These are phyloP conservation scores for Uronychia setigera DNA, from an alignment of 73 alveolate species.

Conservation along the genomic window DNA sequence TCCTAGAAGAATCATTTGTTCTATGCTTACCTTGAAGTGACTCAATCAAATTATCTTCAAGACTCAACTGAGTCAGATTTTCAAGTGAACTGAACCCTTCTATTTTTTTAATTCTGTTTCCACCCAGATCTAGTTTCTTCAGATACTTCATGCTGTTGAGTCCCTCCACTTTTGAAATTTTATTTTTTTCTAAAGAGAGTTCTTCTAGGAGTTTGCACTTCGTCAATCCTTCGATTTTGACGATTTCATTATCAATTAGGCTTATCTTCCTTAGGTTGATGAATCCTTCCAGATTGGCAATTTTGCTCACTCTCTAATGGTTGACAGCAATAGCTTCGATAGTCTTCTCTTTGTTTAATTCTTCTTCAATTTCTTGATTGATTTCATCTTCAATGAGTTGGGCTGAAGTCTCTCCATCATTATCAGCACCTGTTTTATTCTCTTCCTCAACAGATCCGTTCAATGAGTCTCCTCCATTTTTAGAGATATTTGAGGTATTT, in stretches of 20 bases:
- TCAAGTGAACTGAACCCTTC: slow-evolving; percentile 73
- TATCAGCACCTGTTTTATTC: too few relatives aligned
- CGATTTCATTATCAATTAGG: slow-evolving; percentile 85
- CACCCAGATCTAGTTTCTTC: slow-evolving; percentile 86
- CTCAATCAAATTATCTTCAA: slow-evolving; percentile 83
- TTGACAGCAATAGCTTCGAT: slow-evolving; percentile 29
- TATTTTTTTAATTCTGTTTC: slow-evolving; percentile 81
- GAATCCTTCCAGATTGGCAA: slow-evolving; percentile 68
- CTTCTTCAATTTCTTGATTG: background rate
- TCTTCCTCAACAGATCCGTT: background rate
- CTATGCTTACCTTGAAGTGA: slow-evolving; percentile 78
- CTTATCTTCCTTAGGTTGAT: slow-evolving; percentile 72
- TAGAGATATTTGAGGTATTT: too few relatives aligned
- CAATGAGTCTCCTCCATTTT: background rate
- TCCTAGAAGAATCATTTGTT: too few relatives aligned
- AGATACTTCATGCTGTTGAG: slow-evolving; percentile 73
- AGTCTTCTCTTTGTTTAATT: background rate
- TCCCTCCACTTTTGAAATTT: slow-evolving; percentile 78
- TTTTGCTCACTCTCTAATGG: slow-evolving; percentile 61
- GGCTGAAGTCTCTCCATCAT: too few relatives aligned
- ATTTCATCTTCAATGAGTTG: too few relatives aligned
- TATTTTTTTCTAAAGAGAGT: slow-evolving; percentile 89
- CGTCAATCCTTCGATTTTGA: slow-evolving; percentile 86
- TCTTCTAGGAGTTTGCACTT: slow-evolving; percentile 88
- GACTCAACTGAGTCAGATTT: slow-evolving; percentile 66